Base-by-base conservation (phyloP, 2,329 filamentous ascomycete species). In the Exophiala sp. region DNA sequence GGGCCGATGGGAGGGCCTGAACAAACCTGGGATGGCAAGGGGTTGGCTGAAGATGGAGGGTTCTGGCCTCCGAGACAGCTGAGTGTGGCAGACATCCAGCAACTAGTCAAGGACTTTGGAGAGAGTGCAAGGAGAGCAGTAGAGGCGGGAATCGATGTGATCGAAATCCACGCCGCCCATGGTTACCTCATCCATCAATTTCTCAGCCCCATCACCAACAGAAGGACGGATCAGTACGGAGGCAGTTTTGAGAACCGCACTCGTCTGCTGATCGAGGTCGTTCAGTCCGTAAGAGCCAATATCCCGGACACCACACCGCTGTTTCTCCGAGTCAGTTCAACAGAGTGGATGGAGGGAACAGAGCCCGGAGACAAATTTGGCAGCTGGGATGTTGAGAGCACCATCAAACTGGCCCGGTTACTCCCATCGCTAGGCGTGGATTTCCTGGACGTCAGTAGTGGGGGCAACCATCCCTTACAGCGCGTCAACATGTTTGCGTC, bases 111-210 rank as follows among this genome's bases (percentile, higher is more conserved):
- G n/a, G 60, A 64, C 32, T 67, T 64, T 63, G 64, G 50, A 19
- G 46, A 37, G 50, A 73, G 78, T 0, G 75, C 80, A 0, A 70
- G 73, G 56, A 71, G 83, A 19, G 77, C 87, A 1, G 67, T 90
- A 3, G 72, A 79, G 55, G 83, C 82, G 0, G 88, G 88, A 0
- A 79, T 87, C 42, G 88, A 95, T 62, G 78, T 82, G 6, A 81
- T 94, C 52, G 88, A 94, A 66, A 80, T 94, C 44, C 88, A 93
- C 69, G 79, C 77, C 59, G 88, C 86, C 0, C 87, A 93, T 61
- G 86, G 87, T 0, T 93, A 90, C 63, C 75, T 93, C 0, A 69
- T 91, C 0, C 80, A 82, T 59, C 70, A 72, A 1, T 93, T 91
- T 71, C 54, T 89, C 3, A 82, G 80, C 0, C 85, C 86, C 0